These are phyloP conservation scores for Maudiozyma turicensis DNA, from an alignment of 805 yeast genomes.

Conservation along the genomic window DNA sequence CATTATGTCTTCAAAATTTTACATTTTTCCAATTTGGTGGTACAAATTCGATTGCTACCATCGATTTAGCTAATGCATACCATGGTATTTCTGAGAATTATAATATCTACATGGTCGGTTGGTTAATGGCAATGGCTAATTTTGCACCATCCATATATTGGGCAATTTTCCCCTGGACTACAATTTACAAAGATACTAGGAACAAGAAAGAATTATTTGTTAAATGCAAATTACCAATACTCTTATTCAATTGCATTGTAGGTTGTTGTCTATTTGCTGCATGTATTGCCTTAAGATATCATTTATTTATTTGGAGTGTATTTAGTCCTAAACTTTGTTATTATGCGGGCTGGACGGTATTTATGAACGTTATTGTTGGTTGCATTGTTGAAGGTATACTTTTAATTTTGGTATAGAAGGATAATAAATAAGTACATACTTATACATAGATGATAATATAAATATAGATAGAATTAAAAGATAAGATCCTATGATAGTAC, in stretches of 20 bases:
- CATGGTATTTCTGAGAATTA: constrained; percentile 68
- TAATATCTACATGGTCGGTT: constrained; percentile 60
- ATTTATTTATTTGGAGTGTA: constrained; percentile 94
- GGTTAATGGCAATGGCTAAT: constrained; percentile 72
- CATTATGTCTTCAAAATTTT: constrained; percentile 56
- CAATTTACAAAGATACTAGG: constrained; percentile 4
- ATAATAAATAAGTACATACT: neutral
- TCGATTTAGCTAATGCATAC: constrained; percentile 85
- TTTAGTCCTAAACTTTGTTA: constrained; percentile 88
- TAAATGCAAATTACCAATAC: constrained; percentile 17
- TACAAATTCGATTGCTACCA: constrained; percentile 84
- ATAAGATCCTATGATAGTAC: too few relatives aligned
- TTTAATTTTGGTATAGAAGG: neutral
- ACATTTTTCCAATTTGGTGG: constrained; percentile 83
- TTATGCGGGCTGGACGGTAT: constrained; percentile 62
- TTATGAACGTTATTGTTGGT: constrained; percentile 38
- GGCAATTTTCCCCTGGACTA: constrained; percentile 36
- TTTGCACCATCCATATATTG: constrained; percentile 82
- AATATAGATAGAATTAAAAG: neutral
- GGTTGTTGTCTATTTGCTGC: constrained; percentile 54
- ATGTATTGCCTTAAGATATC: constrained; percentile 68
- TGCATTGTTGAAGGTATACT: constrained; percentile 18
- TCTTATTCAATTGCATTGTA: constrained; percentile 49
- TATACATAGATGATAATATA: neutral
- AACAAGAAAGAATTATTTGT: constrained; percentile 12